Evolutionary conservation across 768 basidiomycete genomes (phyloP), one percentile per base, ranked within the genome.

Genomic region (Tylopilus plumbeoviolaceoides): DNA sequence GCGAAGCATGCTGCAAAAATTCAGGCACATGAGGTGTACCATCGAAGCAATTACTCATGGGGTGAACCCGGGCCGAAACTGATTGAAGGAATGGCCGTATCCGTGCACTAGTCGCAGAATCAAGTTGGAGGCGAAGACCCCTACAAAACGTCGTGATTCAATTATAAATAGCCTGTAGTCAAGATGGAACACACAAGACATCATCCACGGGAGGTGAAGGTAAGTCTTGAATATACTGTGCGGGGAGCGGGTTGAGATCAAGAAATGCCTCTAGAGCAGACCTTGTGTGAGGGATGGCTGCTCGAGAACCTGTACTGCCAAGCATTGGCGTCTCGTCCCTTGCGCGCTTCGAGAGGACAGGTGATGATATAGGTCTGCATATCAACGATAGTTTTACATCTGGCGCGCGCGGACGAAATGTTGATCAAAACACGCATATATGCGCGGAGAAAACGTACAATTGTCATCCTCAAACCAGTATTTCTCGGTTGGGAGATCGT

Each of bases 281-380:
- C 48, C 42, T 51, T 41, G 61, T 68, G 21, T 51, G 62, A 30
- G 68, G 66, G 15, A 67, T 49, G n/a, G 62, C 65, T 45, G 60
- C 54, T 23, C 59, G 55, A n/a, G 64, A 63, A 43, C 15, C 56
- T 58, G 50, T 56, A 23, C 35, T 49, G 43, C 79, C 76, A 7
- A 74, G 56, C 33, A 62, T 66, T 1, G 78, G 80, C 9, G 80
- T 82, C 59, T 76, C 70, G n/a, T 67, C 73, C 35, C 65, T 68
- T 4, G 83, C 75, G 15, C 71, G 70, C 33, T 70, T 68, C 41
- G 82, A 78, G 44, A 67, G 66, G 12, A 80, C 59, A 11, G 80
- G 76, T 10, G 73, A 70, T 53, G 62, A 61, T n/a, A 79, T 62
- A 6, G 72, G 76, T 50, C 74, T 71, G 46, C 62, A 65, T 3